A percentile compares a stretch with the other conserved stretches of the same genome.
Evolutionary conservation across 306 rosid species (phyloP).

Genomic region (Vicia faba): DNA sequence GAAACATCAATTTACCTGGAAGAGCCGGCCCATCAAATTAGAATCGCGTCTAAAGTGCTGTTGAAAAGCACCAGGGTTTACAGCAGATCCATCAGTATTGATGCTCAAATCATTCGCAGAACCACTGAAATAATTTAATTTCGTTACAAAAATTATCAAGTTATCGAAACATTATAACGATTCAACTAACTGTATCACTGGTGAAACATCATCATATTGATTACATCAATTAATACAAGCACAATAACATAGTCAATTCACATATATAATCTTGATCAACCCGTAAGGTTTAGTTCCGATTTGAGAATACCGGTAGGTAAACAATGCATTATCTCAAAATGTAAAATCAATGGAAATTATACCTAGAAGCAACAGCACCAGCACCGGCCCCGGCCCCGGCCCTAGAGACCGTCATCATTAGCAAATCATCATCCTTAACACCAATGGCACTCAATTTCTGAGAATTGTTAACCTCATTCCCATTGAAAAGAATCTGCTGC

Average conservation of each 20-base stretch:
- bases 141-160: not conserved
- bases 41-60: constrained; percentile 76
- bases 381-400: constrained; percentile 38
- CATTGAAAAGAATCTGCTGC: constrained; percentile 84
- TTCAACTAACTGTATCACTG: not conserved
- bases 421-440: constrained; percentile 88
- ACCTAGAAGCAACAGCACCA: constrained; percentile 55
- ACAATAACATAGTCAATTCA: constrained; percentile 18
- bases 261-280: not conserved
- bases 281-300: not conserved
- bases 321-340: constrained; percentile 8
- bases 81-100: constrained; percentile 91
- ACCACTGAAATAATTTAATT: constrained; percentile 57
- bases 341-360: constrained; percentile 27
- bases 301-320: not conserved
- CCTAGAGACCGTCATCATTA: constrained; percentile 69
- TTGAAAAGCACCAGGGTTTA: constrained; percentile 87
- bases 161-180: constrained; percentile 18
- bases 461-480: constrained; percentile 70
- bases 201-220: not conserved
- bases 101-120: constrained; percentile 64
- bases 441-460: constrained; percentile 79
- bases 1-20: constrained; percentile 64
- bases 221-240: constrained; percentile 13
- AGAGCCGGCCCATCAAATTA: constrained; percentile 64